Evolutionary conservation across 257 asterid species (phyloP).

Genomic region (Solanum bukasovii): DNA sequence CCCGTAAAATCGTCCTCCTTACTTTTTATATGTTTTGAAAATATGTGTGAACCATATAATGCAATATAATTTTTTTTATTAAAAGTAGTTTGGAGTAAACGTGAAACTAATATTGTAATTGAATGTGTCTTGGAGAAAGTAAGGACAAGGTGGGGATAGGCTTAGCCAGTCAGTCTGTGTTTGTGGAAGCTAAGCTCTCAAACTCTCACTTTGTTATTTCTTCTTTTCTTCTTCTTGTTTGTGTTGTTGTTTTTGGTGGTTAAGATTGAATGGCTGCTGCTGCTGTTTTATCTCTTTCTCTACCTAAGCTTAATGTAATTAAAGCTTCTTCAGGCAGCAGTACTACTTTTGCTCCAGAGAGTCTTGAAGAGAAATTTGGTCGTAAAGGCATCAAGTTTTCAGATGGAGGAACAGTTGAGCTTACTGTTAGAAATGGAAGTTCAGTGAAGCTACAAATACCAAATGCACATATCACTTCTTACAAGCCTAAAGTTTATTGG

Average conservation of each 20-base stretch:
- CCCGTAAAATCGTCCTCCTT: neutral
- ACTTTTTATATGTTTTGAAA: neutral
- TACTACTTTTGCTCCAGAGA: slow-evolving; percentile 12
- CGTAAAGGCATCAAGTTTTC: slow-evolving; percentile 59
- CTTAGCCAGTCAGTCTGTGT: slow-evolving; percentile 3
- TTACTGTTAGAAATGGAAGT: slow-evolving; percentile 72
- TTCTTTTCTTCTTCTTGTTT: neutral
- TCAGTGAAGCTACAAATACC: slow-evolving; percentile 56
- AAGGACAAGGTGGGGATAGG: neutral
- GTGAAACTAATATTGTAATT: neutral
- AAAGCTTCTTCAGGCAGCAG: slow-evolving; percentile 21
- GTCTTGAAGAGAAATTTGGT: slow-evolving; percentile 50
- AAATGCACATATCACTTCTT: slow-evolving; percentile 56
- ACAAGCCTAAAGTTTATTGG: slow-evolving; percentile 81
- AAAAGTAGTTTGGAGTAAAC: neutral
- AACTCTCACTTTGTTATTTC: neutral
- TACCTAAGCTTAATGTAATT: slow-evolving; percentile 20
- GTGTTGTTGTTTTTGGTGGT: neutral
- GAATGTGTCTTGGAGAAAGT: neutral
- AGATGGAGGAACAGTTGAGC: slow-evolving; percentile 42
- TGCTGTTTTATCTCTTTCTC: slow-evolving; percentile 45
- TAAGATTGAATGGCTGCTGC: slow-evolving; percentile 38
- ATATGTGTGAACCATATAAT: neutral
- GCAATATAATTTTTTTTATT: too few relatives aligned
- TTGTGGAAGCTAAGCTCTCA: neutral